Evolutionary conservation across 345 rosid genomes (phyloP).

Genomic region (Pugionium dolabratum): DNA sequence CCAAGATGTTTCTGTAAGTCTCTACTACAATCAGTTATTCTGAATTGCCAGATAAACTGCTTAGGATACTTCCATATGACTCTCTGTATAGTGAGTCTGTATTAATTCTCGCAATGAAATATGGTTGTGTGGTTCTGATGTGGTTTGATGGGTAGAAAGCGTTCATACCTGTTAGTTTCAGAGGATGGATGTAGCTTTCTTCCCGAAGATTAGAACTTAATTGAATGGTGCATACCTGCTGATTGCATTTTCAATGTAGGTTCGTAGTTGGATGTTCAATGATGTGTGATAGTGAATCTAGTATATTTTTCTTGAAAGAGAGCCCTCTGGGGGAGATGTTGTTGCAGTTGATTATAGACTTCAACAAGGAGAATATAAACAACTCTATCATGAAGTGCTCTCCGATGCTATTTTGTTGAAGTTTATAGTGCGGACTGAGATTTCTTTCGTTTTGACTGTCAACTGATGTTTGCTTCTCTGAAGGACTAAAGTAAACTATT

Average conservation of each 20-base stretch:
- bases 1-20: constrained; percentile 63
- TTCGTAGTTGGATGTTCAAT: not conserved
- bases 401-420: constrained; percentile 2
- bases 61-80: constrained; percentile 14
- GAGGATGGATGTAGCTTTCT: constrained; percentile 16
- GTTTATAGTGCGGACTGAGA: not conserved
- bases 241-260: constrained; percentile 8
- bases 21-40: constrained; percentile 8
- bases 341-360: constrained; percentile 19
- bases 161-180: not conserved
- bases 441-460: constrained; percentile 12
- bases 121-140: constrained; percentile 27
- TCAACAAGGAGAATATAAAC: constrained; percentile 3
- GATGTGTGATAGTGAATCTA: not conserved
- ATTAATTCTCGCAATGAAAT: constrained; percentile 3
- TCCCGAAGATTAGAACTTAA: constrained; percentile 22
- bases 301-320: not conserved
- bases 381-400: not conserved
- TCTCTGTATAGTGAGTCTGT: constrained; percentile 19
- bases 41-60: constrained; percentile 7
- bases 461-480: constrained; percentile 9
- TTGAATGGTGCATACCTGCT: constrained; percentile 16
- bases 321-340: constrained; percentile 1
- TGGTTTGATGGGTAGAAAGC: constrained; percentile 22
- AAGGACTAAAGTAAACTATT: constrained; percentile 11